Evolutionary conservation across 2,329 filamentous ascomycete species (phyloP).

Genomic region (Neofusicoccum kwambonambiense): DNA sequence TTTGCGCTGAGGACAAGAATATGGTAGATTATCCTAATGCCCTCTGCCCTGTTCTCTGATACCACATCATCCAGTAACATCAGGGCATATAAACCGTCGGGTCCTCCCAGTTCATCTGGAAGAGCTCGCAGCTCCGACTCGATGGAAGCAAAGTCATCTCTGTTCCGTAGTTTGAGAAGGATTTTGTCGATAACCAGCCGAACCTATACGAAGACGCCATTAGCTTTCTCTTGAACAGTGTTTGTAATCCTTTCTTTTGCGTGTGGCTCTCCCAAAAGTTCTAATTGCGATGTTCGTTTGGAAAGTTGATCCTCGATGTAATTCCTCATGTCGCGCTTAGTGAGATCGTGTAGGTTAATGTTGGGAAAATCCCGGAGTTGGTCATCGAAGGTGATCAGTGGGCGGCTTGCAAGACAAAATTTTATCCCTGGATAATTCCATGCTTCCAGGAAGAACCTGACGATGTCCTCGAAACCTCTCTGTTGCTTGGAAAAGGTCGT

Average conservation of each 20-base stretch:
- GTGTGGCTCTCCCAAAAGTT: background rate
- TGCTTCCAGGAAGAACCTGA: background rate
- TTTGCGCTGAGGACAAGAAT: background rate
- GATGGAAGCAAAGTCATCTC: background rate
- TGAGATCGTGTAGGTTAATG: background rate
- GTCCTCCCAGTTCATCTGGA: background rate
- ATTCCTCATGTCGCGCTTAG: background rate
- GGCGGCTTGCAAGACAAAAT: background rate
- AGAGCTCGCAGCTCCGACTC: background rate
- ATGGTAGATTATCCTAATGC: background rate
- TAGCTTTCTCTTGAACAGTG: background rate
- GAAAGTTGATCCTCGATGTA: background rate
- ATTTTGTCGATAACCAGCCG: background rate
- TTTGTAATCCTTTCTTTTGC: background rate
- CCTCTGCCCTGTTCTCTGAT: background rate
- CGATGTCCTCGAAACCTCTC: background rate
- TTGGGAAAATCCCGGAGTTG: background rate
- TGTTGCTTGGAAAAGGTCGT: background rate
- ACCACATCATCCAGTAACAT: background rate
- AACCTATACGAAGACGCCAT: slow-evolving; percentile 14
- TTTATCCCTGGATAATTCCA: background rate
- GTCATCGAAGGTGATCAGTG: background rate
- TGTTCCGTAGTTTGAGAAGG: background rate
- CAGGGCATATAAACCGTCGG: background rate
- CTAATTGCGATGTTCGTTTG: background rate